Base-by-base conservation (phyloP, 306 rosid species). In the Dryas octopetala region DNA sequence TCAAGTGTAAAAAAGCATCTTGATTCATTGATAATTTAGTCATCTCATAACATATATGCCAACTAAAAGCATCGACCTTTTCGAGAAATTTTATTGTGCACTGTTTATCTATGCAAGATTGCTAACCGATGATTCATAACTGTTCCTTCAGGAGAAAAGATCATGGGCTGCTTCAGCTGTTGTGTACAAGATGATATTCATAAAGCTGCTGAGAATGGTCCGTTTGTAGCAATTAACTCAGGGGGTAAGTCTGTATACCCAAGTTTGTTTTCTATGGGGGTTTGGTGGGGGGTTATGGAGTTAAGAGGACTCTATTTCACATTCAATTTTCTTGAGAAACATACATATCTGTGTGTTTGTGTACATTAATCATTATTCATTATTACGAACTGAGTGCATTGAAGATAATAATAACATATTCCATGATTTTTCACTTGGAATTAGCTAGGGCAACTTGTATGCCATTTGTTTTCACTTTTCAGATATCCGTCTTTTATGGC, bases 151-250 rank as follows among this genome's bases (percentile, higher is more conserved):
- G 84, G 82, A 65, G 41, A 44, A 73, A 80, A 77, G 75, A 84
- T 76, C 72, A 92, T 92, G 96, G 83, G 91, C 84, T 90, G 92
- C 84, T 92, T 92, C 79, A 79, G 92, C 70, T 92, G 90, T 68
- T 90, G 93, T 84, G 86, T 73, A 60, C 81, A 77, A 41, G 77
- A 85, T 80, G 94, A 90, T 45, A 48, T 70, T 69, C 74, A 82
- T 54, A 82, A 70, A 74, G 53, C 73, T 69, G 64, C 86, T 64
- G 84, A 88, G 51, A 74, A 78, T 72, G 85, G 88, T 81, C 72
- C 46, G 52, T 80, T 57, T 70, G 74, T 66, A 64, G 79, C 78
- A 57, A 77, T 19, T 79, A 68, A 84, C 72, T 66, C 86, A 17
- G 52, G 83, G 41, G 92, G 96, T 92, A 84, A 58, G 62, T 54